Percentiles rank a stretch among this genome's conserved stretches.
phyloP scores from a whole-genome alignment of 192 early-diverging fungal genomes.

The Phycomyces blakesleeanus region DNA sequence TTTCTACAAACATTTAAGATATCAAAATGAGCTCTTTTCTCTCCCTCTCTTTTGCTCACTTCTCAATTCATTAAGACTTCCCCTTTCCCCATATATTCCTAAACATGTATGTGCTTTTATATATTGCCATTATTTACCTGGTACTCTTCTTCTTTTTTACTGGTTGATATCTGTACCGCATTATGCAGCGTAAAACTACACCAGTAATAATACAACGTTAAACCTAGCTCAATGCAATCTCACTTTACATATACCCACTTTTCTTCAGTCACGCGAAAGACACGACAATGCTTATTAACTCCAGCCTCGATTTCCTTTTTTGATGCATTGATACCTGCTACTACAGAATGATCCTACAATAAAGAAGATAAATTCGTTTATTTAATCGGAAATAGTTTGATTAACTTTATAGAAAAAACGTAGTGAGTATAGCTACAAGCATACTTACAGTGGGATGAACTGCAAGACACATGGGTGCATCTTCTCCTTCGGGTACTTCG shows the following conservation, averaged over 20 bases:
- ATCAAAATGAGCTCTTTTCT: neutral
- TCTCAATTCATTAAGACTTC: no score
- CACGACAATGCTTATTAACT: conserved; percentile 72
- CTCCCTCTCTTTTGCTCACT: no score
- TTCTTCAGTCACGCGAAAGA: conserved; percentile 60
- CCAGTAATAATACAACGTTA: conserved; percentile 1
- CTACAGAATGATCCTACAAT: conserved; percentile 49
- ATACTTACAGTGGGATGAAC: conserved; percentile 70
- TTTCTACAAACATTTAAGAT: conserved; percentile 33
- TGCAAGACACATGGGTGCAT: conserved; percentile 80
- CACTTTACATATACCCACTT: conserved; percentile 13
- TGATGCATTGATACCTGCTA: conserved; percentile 72
- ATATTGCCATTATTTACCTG: conserved; percentile 37
- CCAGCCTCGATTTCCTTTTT: conserved; percentile 61
- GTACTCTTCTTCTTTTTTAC: conserved; percentile 49
- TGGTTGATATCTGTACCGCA: conserved; percentile 42
- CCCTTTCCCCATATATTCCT: no score
- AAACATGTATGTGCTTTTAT: no score
- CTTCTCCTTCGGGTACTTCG: conserved; percentile 54
- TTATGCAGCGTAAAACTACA: conserved; percentile 17
- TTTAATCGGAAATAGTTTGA: no score
- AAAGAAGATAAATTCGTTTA: no score
- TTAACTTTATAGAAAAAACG: neutral
- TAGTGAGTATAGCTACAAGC: neutral
- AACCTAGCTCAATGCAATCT: neutral